Evolutionary conservation across 805 yeast genomes (phyloP).

Genomic region (Wickerhamomyces xylosicus): DNA sequence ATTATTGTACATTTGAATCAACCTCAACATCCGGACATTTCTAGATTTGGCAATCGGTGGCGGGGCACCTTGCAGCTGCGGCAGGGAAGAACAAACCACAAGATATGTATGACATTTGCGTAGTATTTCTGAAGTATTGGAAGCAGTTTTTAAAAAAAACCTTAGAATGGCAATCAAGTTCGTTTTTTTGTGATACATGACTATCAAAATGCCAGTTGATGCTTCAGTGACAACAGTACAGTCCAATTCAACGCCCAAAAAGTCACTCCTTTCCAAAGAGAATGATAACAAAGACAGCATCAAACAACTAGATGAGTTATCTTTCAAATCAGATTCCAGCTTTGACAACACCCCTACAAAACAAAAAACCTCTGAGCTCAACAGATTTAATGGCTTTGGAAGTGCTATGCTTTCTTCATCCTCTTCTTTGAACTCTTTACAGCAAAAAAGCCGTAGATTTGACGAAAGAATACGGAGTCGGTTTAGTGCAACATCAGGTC

Average conservation of each 20-base stretch:
- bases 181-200: too few relatives aligned
- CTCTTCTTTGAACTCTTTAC: conserved; percentile 8
- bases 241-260: not conserved
- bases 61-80: too few relatives aligned
- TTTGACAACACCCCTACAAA: conserved; percentile 5
- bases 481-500: conserved; percentile 7
- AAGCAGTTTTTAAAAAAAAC: too few relatives aligned
- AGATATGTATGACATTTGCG: too few relatives aligned
- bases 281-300: not conserved
- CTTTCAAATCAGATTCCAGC: not conserved
- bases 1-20: too few relatives aligned
- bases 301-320: too few relatives aligned
- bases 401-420: conserved; percentile 10
- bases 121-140: too few relatives aligned
- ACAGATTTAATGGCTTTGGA: not conserved
- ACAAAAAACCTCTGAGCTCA: not conserved
- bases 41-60: too few relatives aligned
- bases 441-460: conserved; percentile 6
- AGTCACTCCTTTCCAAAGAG: too few relatives aligned
- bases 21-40: too few relatives aligned
- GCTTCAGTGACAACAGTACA: not conserved
- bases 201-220: not conserved
- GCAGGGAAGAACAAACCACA: too few relatives aligned
- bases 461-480: conserved; percentile 14
- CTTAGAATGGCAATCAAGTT: too few relatives aligned